Conservation (phyloP, 2,329 filamentous ascomycete species). For the Penicillium sp. region DNA sequence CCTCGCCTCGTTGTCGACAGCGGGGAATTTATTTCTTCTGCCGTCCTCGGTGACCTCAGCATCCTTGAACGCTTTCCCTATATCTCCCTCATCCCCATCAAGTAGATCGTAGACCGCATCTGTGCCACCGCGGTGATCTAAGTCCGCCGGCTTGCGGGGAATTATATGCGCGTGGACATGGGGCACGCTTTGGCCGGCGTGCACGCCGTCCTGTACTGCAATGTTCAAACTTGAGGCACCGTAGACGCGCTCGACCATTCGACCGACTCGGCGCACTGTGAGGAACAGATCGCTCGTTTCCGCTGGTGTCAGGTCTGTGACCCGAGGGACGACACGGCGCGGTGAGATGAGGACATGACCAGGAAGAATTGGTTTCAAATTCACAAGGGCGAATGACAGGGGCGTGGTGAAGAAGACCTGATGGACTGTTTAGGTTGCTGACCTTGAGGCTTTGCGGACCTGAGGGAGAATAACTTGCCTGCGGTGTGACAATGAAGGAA, state of each 20-base stretch:
- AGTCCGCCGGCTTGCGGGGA: conserved; percentile 64
- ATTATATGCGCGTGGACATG: conserved; percentile 95
- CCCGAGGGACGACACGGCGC: conserved; percentile 65
- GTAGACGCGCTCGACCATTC: conserved; percentile 67
- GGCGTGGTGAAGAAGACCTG: conserved; percentile 85
- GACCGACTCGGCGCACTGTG: conserved; percentile 80
- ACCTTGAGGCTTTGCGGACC: background rate
- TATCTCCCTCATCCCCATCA: conserved; percentile 81
- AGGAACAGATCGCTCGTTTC: conserved; percentile 85
- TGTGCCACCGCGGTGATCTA: conserved; percentile 58
- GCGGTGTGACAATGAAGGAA: conserved; percentile 72
- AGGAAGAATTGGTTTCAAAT: conserved; percentile 89
- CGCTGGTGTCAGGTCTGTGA: conserved; percentile 69
- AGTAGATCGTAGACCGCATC: conserved; percentile 82
- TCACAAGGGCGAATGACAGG: conserved; percentile 84
- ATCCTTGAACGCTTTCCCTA: conserved; percentile 70
- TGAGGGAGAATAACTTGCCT: conserved; percentile 52
- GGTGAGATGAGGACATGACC: conserved; percentile 93
- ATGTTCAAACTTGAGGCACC: conserved; percentile 81
- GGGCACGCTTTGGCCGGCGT: conserved; percentile 89
- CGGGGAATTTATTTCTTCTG: conserved; percentile 62
- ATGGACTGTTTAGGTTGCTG: conserved; percentile 1
- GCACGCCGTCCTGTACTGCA: conserved; percentile 87
- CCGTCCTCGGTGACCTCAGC: conserved; percentile 40
- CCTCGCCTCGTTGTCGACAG: conserved; percentile 71